These are phyloP conservation scores for Candida tallmaniae DNA, from an alignment of 805 yeast genomes.

Conservation along the genomic window DNA sequence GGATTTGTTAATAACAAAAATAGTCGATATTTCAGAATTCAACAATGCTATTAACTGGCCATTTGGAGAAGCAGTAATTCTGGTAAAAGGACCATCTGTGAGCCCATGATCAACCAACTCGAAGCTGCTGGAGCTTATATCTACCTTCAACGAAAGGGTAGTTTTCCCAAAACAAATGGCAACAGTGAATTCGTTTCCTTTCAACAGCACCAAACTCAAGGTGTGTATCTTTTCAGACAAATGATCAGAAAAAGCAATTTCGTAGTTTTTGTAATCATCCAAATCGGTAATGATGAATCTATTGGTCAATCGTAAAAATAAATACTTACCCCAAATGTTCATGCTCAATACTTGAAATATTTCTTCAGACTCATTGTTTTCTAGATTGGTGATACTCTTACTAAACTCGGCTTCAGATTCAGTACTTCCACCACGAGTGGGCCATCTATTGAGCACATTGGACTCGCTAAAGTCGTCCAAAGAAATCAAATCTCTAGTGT, in stretches of 20 bases:
- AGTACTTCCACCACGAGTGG: slow-evolving; percentile 16
- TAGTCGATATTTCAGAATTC: slow-evolving; percentile 30
- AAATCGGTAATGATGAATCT: slow-evolving; percentile 35
- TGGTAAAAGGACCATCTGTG: slow-evolving; percentile 47
- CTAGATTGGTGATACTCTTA: slow-evolving; percentile 28
- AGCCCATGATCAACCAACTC: slow-evolving; percentile 34
- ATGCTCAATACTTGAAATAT: slow-evolving; percentile 17
- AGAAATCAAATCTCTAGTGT: slow-evolving; percentile 15
- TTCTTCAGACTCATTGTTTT: slow-evolving; percentile 26
- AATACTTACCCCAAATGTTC: slow-evolving; percentile 9
- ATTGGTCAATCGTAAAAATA: slow-evolving; percentile 29
- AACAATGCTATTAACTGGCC: slow-evolving; percentile 50
- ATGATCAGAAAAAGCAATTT: slow-evolving; percentile 26
- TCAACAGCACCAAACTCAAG: slow-evolving; percentile 12
- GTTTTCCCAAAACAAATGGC: slow-evolving; percentile 26
- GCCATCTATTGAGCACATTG: not conserved
- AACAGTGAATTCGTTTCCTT: slow-evolving; percentile 13
- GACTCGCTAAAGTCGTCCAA: slow-evolving; percentile 14
- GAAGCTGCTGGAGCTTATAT: slow-evolving; percentile 16
- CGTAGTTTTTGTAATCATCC: slow-evolving; percentile 33
- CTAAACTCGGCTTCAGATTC: slow-evolving; percentile 1
- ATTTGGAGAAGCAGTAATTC: slow-evolving; percentile 48
- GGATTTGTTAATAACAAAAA: slow-evolving; percentile 48
- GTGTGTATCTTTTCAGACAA: slow-evolving; percentile 19
- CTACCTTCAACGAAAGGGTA: slow-evolving; percentile 21